Evolutionary conservation across 2,329 filamentous ascomycete species (phyloP).

Genomic region (Harringtonia aguacate): DNA sequence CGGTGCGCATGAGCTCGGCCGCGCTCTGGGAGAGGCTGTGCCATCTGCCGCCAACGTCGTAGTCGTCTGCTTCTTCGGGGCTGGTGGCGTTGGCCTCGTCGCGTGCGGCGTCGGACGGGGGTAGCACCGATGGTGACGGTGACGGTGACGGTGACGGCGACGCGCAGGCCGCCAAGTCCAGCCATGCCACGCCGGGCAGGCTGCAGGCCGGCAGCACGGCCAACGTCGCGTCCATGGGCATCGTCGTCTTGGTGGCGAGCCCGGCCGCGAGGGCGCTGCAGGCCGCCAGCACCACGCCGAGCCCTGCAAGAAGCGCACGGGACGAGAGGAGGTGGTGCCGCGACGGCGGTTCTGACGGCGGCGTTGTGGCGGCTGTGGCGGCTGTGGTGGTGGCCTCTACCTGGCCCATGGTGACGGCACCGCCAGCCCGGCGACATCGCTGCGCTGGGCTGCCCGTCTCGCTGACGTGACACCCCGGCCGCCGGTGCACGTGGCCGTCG

Average conservation of each 20-base stretch:
- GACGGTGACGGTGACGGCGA: no score
- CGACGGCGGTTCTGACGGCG: no score
- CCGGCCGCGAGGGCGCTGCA: constrained; percentile 9
- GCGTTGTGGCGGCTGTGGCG: no score
- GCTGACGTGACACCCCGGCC: constrained; percentile 7
- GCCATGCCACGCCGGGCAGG: constrained; percentile 51
- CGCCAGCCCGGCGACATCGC: neutral
- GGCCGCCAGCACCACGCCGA: neutral
- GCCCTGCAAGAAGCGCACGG: no score
- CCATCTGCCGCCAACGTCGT: neutral
- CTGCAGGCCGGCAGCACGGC: constrained; percentile 13
- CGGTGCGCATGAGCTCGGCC: constrained; percentile 51
- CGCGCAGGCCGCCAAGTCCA: constrained; percentile 56
- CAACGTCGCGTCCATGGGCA: no score
- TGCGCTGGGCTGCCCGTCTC: constrained; percentile 10
- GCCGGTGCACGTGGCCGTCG: no score
- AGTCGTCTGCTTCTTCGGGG: neutral
- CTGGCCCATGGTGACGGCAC: no score
- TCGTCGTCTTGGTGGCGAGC: neutral
- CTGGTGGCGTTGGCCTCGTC: no score
- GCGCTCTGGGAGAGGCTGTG: constrained; percentile 6
- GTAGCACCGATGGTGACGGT: neutral
- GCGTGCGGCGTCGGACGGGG: neutral
- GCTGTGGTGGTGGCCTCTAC: no score
- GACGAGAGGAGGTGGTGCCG: no score